These are phyloP conservation scores for Talaromyces rugulosus DNA, from an alignment of 2,329 filamentous ascomycete genomes.

Conservation along the genomic window DNA sequence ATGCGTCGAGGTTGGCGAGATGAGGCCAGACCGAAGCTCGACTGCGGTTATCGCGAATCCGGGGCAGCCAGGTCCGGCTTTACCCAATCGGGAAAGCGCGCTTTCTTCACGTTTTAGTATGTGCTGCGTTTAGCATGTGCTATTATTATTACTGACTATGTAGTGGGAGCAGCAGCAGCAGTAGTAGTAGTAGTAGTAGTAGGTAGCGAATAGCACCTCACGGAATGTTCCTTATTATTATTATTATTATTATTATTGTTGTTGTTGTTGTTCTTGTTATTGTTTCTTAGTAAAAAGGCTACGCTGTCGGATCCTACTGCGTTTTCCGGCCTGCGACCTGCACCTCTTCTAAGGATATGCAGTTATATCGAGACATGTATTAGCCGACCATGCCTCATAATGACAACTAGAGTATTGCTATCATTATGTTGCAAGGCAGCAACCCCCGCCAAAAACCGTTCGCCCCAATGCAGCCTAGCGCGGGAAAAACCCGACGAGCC, in stretches of 20 bases:
- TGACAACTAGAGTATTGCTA: no score
- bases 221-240: no score
- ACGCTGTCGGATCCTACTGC: neutral
- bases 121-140: neutral
- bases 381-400: neutral
- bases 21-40: neutral
- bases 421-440: neutral
- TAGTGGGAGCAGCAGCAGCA: no score
- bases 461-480: conserved; percentile 7
- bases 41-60: neutral
- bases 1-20: neutral
- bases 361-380: neutral
- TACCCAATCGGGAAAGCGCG: neutral
- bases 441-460: neutral
- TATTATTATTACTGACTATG: neutral
- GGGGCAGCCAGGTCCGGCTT: neutral
- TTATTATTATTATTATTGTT: no score
- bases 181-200: no score
- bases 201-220: neutral
- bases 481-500: conserved; percentile 7
- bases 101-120: neutral
- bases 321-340: neutral
- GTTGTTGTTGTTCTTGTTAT: neutral
- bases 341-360: neutral
- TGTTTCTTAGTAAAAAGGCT: neutral